phyloP scores from a whole-genome alignment of 257 asterid genomes.

The Nicotiana sylvestris region DNA sequence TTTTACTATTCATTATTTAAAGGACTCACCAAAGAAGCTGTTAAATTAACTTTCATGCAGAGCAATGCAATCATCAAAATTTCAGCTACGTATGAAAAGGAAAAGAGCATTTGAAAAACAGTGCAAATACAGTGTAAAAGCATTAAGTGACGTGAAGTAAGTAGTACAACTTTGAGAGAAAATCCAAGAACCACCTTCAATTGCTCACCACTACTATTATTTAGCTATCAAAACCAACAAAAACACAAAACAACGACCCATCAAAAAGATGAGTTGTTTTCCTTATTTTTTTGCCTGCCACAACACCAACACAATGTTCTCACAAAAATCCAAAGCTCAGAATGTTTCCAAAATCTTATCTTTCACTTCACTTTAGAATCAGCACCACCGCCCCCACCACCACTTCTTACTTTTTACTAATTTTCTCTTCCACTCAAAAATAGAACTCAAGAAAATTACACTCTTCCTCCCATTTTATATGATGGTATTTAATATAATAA shows the following conservation, averaged over 20 bases:
- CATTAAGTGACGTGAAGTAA: conserved; percentile 14
- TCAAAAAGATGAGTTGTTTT: conserved; percentile 52
- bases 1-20: not conserved
- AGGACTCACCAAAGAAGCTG: conserved; percentile 5
- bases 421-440: not conserved
- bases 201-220: conserved; percentile 3
- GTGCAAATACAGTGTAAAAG: conserved; percentile 20
- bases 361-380: conserved; percentile 39
- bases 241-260: conserved; percentile 27
- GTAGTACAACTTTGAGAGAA: conserved; percentile 19
- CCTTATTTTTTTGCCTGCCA: conserved; percentile 57
- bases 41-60: not conserved
- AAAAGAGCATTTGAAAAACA: not conserved
- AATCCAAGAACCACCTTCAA: conserved; percentile 20
- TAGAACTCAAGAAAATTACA: too few relatives aligned
- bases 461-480: too few relatives aligned
- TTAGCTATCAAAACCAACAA: conserved; percentile 14
- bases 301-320: conserved; percentile 66
- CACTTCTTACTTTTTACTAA: conserved; percentile 12
- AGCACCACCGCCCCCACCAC: conserved; percentile 67
- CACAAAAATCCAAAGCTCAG: conserved; percentile 55
- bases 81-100: not conserved
- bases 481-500: too few relatives aligned
- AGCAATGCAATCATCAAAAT: not conserved
- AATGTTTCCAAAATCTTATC: conserved; percentile 44